Evolutionary conservation across 2,329 filamentous ascomycete species (phyloP).

Genomic region (Juglanconis juglandina): DNA sequence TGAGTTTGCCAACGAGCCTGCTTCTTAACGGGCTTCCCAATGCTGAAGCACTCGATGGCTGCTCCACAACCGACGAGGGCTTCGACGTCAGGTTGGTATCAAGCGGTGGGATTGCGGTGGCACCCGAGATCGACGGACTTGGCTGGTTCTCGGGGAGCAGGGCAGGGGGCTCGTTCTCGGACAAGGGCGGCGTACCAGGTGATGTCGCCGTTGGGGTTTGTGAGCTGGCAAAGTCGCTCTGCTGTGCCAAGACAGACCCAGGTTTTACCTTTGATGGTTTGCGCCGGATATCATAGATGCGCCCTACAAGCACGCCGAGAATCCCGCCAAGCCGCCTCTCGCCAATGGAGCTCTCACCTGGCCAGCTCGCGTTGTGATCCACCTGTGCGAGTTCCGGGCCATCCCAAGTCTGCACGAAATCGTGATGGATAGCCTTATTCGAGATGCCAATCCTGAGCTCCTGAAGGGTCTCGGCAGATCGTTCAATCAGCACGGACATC

Average conservation of each 20-base stretch:
- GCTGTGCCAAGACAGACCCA: not conserved
- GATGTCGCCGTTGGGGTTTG: conserved; percentile 1
- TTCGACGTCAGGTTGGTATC: not conserved
- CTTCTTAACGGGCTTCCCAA: conserved; percentile 28
- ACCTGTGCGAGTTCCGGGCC: conserved; percentile 60
- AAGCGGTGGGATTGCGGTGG: not conserved
- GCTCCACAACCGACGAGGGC: not conserved
- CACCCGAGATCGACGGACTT: not conserved
- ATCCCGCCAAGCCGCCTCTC: conserved; percentile 65
- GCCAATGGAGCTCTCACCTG: conserved; percentile 55
- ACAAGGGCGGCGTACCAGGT: not conserved
- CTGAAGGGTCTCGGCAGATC: conserved; percentile 61
- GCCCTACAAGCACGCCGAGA: conserved; percentile 64
- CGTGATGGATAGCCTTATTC: conserved; percentile 36
- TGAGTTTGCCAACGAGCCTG: conserved; percentile 55
- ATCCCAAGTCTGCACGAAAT: conserved; percentile 63
- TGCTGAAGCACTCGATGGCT: not conserved
- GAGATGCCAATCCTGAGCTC: conserved; percentile 75
- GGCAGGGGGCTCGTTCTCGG: not conserved
- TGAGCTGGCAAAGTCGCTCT: not conserved
- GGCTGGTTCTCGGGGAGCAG: not conserved
- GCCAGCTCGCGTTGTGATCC: conserved; percentile 55
- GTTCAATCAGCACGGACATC: conserved; percentile 72
- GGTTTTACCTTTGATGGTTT: conserved; percentile 19
- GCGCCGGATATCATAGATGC: conserved; percentile 58